Percentiles rank a stretch among this genome's conserved stretches.
Evolutionary conservation across 371 early-diverging fungal species (phyloP).

Genomic region (Edhazardia aedis): DNA sequence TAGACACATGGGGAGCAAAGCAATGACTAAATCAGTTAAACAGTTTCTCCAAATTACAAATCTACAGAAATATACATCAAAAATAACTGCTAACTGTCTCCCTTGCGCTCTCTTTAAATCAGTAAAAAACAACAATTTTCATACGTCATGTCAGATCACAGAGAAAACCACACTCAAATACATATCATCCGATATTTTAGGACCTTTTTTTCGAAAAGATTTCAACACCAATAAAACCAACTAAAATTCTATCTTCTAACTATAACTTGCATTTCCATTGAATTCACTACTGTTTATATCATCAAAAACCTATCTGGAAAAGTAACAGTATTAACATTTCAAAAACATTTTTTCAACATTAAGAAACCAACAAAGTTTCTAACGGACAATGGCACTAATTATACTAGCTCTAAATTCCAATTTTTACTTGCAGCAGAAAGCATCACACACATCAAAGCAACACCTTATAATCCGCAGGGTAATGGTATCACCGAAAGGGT

Average conservation of each 20-base stretch:
- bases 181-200: slow-evolving; percentile 5
- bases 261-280: slow-evolving; percentile 1
- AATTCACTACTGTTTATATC: background rate
- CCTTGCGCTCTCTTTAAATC: no score
- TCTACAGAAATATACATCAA: no score
- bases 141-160: no score
- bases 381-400: slow-evolving; percentile 5
- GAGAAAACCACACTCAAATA: background rate
- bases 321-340: background rate
- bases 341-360: no score
- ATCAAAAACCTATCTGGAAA: background rate
- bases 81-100: no score
- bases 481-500: slow-evolving; percentile 6
- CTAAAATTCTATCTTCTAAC: background rate
- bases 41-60: no score
- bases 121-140: no score
- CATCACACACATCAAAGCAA: background rate
- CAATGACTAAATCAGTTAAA: no score
- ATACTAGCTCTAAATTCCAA: background rate
- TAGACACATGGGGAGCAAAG: no score
- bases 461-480: slow-evolving; percentile 4
- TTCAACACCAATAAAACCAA: background rate
- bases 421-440: background rate
- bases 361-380: background rate
- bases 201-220: background rate